A percentile compares a stretch with the other conserved stretches of the same genome.
Conservation (phyloP, 805 yeast genomes). For the Candida ponderosae region DNA sequence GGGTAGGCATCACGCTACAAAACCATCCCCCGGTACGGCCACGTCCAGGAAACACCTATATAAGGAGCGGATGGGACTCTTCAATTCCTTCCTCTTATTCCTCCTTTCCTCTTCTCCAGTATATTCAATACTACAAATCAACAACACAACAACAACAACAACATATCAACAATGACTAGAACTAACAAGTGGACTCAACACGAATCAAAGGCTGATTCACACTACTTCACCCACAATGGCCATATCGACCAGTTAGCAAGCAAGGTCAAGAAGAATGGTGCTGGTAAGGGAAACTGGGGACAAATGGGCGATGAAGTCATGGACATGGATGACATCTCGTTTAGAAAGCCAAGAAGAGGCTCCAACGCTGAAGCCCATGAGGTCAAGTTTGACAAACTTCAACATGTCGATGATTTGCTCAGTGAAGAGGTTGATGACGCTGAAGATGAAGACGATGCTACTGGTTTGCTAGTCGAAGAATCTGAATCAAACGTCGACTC, state of each 20-base stretch:
- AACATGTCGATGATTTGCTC: slow-evolving; percentile 10
- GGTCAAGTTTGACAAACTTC: slow-evolving; percentile 26
- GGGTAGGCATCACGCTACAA: no score
- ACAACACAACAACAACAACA: neutral
- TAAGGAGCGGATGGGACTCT: no score
- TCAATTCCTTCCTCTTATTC: no score
- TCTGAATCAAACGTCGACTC: no score
- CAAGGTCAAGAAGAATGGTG: slow-evolving; percentile 74
- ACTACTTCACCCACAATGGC: slow-evolving; percentile 77
- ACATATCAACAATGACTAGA: slow-evolving; percentile 49
- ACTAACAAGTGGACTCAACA: slow-evolving; percentile 68
- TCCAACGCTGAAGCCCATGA: slow-evolving; percentile 39
- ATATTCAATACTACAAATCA: neutral
- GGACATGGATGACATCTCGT: slow-evolving; percentile 42
- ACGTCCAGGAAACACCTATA: no score
- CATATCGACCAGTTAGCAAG: slow-evolving; percentile 62
- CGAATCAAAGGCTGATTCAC: slow-evolving; percentile 51
- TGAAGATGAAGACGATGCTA: neutral
- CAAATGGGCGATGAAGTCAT: slow-evolving; percentile 68
- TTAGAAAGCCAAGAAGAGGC: slow-evolving; percentile 41
- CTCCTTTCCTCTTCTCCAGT: no score
- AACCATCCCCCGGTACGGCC: no score
- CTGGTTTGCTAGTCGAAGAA: no score
- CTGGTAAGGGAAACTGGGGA: slow-evolving; percentile 89
- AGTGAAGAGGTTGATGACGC: neutral